Base-by-base conservation (phyloP, 2,329 filamentous ascomycete species). In the Esteya vermicola region DNA sequence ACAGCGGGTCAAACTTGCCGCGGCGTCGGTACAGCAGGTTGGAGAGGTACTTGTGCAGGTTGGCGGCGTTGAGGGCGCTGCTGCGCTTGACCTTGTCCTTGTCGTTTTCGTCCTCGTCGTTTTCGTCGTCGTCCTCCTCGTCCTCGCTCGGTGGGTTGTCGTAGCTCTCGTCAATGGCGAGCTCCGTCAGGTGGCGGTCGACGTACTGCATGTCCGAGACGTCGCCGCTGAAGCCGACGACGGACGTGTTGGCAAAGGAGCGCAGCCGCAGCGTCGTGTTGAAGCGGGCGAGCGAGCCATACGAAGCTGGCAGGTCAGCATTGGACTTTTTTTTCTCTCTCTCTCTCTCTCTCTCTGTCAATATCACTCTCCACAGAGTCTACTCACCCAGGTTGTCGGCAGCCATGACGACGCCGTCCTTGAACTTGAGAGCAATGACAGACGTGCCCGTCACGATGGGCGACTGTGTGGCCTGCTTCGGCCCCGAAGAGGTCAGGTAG, bases 181-280 rank as follows among this genome's bases (percentile, higher is more conserved):
- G 81, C 47, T 84, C 81, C 55, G 74, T 80, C 51, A 98, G 80
- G 55, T 94, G 77, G 52, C 91, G 80, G 73, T 94, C 83, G 51
- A 98, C 78, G 68, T 93, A 93, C 69, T 98, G 91, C 91, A 98
- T 96, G 68, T 98, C 91, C 48, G 85, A 93, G 52, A 98, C 81
- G 67, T 98, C 91, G 60, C 91, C 91, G 59, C 86, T 85, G 65
- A 96, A 93, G 54, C 91, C 91, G 55, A 98, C 72, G 45, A 96
- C 75, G 23, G 85, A 79, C 48, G 79, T 76, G 49, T 78, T 71
- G 63, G 86, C 85, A 63, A 96, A 96, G 52, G 78, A 73, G 53
- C 85, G 85, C 50, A 98, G 80, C 57, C 91, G 88, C 67, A 95
- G 93, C 58, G 96, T 85, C 60, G 95, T 83, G 54, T 84, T 88